A percentile compares a stretch with the other conserved stretches of the same genome.
These are phyloP conservation scores for Rhodamnia argentea DNA, from an alignment of 345 rosid species.

Conservation along the genomic window DNA sequence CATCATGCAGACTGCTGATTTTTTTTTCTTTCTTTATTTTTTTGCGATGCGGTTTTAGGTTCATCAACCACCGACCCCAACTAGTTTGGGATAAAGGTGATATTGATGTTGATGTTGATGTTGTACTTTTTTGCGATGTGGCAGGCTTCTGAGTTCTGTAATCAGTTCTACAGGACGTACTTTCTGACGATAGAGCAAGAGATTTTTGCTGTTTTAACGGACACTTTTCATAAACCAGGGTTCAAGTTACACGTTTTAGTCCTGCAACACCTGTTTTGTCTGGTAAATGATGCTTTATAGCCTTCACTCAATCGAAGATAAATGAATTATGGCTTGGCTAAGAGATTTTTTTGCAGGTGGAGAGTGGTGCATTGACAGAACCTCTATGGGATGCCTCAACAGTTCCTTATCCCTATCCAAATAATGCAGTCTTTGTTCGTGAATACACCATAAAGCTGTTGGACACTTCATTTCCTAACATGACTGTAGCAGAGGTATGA, in stretches of 20 bases:
- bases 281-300: slow-evolving; percentile 29
- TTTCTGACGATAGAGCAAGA: slow-evolving; percentile 81
- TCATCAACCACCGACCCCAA: no score
- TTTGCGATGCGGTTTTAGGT: slow-evolving; percentile 12
- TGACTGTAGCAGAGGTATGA: slow-evolving; percentile 78
- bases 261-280: slow-evolving; percentile 76
- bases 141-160: slow-evolving; percentile 63
- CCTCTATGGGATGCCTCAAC: slow-evolving; percentile 90
- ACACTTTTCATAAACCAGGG: slow-evolving; percentile 98
- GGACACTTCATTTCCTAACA: slow-evolving; percentile 91
- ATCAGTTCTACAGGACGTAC: slow-evolving; percentile 71
- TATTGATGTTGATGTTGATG: no score
- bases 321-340: neutral
- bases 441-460: slow-evolving; percentile 89
- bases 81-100: no score
- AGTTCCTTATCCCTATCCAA: slow-evolving; percentile 63
- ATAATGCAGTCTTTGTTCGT: slow-evolving; percentile 69
- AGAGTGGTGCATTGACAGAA: slow-evolving; percentile 71
- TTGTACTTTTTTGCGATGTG: slow-evolving; percentile 10
- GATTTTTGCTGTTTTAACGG: slow-evolving; percentile 90
- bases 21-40: neutral
- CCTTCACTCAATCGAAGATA: neutral
- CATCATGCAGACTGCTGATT: slow-evolving; percentile 1
- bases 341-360: slow-evolving; percentile 40
- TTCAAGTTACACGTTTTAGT: slow-evolving; percentile 94